A percentile compares a stretch with the other conserved stretches of the same genome.
phyloP scores from a whole-genome alignment of 2,329 filamentous ascomycete species.

The Apiospora marii region DNA sequence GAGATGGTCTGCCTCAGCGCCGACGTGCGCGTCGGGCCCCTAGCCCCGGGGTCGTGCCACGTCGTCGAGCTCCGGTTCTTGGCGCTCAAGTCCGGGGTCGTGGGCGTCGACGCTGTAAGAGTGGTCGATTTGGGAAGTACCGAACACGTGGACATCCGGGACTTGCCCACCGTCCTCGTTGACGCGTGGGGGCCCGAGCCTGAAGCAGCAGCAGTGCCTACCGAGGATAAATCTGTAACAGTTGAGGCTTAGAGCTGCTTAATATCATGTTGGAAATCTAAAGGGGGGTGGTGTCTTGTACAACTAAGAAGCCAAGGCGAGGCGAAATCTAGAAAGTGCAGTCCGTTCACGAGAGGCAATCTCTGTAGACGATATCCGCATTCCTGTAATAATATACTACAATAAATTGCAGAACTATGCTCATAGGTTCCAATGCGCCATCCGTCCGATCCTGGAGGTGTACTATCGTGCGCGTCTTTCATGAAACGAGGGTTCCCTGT shows the following conservation, averaged over 20 bases:
- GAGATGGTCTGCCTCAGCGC: slow-evolving; percentile 79
- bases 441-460: neutral
- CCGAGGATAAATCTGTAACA: neutral
- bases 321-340: neutral
- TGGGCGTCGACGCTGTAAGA: slow-evolving; percentile 75
- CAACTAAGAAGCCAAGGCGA: neutral
- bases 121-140: slow-evolving; percentile 77
- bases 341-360: neutral
- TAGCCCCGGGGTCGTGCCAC: slow-evolving; percentile 77
- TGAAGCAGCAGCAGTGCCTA: neutral
- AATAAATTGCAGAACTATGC: neutral
- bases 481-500: neutral
- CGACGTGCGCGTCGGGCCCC: slow-evolving; percentile 75
- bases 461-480: too few species aligned
- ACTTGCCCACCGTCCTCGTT: slow-evolving; percentile 74
- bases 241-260: neutral
- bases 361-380: neutral
- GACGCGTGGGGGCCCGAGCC: neutral
- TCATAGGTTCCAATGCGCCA: neutral
- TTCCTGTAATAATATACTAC: neutral
- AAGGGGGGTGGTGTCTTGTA: neutral
- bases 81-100: slow-evolving; percentile 70
- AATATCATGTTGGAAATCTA: neutral
- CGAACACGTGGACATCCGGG: slow-evolving; percentile 79
- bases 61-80: slow-evolving; percentile 77